Base-by-base conservation (phyloP, 805 yeast genomes). In the Saturnispora hagleri region DNA sequence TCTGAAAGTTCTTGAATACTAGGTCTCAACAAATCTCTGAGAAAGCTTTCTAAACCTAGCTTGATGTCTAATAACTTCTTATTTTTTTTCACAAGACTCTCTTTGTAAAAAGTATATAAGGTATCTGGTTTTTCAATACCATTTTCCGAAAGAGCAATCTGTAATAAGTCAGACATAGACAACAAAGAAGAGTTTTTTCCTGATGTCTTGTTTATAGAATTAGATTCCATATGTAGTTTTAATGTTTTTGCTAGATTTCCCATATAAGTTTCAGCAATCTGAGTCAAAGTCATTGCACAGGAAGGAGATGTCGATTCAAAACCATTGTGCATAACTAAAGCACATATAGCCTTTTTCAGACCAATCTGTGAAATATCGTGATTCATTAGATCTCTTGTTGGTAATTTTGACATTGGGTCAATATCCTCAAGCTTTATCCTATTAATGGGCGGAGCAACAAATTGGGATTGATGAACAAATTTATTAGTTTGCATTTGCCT, bases 401-500 rank as follows among this genome's bases (percentile, higher is more conserved):
- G 71, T 27, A 90, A 70, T 56, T 85, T 81, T 1, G 96, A 86
- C 20, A 86, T 76, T 2, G 90, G 82, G 60, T 90, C 97, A n/a
- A 90, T 69, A 63, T 90, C 97, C 24, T 76, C 63, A 51, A 86
- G 54, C 52, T 73, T 69, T 13, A 90, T 66, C 10, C 75, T 68
- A 47, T 79, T 82, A 42, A 83, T 74, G 52, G 77, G 84, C 4
- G 91, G 91, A 13, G 84, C 79, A 56, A 77, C 78, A 74, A 82
- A 71, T 60, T 84, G 91, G 0, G 89, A 76, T 48, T 83, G 84
- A 61, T 85, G 91, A 47, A 85, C 71, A 65, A 81, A 82, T 53
- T 81, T 84, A 48, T 84, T 87, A 18, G 85, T 85, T 67, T 93
- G 98, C 84, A 93, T 84, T 62, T 90, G 90, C 57, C 96, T 74